Conservation (phyloP, 305 asterid species). For the Fraxinus albicans region DNA sequence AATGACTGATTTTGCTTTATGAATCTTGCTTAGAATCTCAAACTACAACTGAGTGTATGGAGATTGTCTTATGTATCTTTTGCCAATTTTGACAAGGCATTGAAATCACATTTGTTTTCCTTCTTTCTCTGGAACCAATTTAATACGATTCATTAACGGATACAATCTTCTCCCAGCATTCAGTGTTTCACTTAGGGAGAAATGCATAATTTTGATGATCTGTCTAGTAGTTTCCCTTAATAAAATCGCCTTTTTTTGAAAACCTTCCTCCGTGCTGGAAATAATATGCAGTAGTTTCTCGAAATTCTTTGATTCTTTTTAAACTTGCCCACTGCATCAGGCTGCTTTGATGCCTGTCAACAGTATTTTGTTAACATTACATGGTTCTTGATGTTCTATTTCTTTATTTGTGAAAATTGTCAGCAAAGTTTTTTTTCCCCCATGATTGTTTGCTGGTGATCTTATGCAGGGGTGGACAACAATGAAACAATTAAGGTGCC, state of each 20-base stretch:
- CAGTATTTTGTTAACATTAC: background rate
- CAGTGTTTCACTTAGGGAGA: background rate
- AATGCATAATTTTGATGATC: background rate
- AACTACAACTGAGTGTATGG: background rate
- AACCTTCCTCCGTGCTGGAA: background rate
- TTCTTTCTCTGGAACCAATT: slow-evolving; percentile 3
- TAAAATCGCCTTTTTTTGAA: slow-evolving; percentile 4
- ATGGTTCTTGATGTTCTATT: background rate
- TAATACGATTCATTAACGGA: background rate
- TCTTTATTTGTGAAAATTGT: slow-evolving; percentile 7
- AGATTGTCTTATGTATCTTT: slow-evolving; percentile 10
- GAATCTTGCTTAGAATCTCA: background rate
- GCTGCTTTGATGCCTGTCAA: background rate
- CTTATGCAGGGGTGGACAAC: slow-evolving; percentile 75
- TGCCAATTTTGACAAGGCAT: slow-evolving; percentile 9
- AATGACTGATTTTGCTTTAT: background rate
- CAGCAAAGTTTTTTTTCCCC: background rate
- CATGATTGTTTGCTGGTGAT: slow-evolving; percentile 20
- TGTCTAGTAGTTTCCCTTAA: background rate
- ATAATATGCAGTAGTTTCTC: background rate
- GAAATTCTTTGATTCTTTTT: background rate
- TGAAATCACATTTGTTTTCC: background rate
- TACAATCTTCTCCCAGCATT: background rate
- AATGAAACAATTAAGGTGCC: slow-evolving; percentile 66
- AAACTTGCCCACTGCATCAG: background rate